Evolutionary conservation across 2,329 filamentous ascomycete genomes (phyloP).

Genomic region (Talaromyces sp.): DNA sequence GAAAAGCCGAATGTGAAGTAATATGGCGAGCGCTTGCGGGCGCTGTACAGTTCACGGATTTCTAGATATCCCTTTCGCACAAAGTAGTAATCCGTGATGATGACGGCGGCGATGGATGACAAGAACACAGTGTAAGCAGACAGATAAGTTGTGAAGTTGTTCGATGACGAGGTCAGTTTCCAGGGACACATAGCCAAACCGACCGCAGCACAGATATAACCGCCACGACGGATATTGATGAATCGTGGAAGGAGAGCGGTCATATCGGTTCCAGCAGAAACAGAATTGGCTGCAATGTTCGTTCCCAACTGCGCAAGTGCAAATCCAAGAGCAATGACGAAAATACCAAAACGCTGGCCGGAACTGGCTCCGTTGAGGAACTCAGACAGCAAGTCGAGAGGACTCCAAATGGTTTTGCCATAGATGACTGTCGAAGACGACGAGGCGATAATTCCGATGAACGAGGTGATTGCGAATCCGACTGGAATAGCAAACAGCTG

Average conservation of each 20-base stretch:
- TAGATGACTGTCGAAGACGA: slow-evolving; percentile 66
- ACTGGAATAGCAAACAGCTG: slow-evolving; percentile 73
- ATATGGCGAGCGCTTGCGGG: slow-evolving; percentile 61
- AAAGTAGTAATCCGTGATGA: slow-evolving; percentile 82
- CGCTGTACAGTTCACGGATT: slow-evolving; percentile 75
- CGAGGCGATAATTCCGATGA: slow-evolving; percentile 79
- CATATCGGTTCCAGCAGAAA: slow-evolving; percentile 80
- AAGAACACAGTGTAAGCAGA: slow-evolving; percentile 91
- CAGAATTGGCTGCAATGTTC: slow-evolving; percentile 83
- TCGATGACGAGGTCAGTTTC: slow-evolving; percentile 70
- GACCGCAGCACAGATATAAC: slow-evolving; percentile 77
- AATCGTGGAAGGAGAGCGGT: slow-evolving; percentile 76
- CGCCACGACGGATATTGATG: slow-evolving; percentile 80
- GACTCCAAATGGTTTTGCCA: slow-evolving; percentile 68
- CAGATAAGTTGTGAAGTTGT: slow-evolving; percentile 87
- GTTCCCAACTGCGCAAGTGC: slow-evolving; percentile 79
- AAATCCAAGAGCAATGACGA: slow-evolving; percentile 69
- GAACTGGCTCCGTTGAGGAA: slow-evolving; percentile 70
- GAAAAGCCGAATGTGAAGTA: slow-evolving; percentile 72
- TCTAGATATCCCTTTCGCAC: slow-evolving; percentile 80
- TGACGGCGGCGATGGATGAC: slow-evolving; percentile 90
- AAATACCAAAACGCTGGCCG: slow-evolving; percentile 70
- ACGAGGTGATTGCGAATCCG: slow-evolving; percentile 74
- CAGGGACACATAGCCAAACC: slow-evolving; percentile 81
- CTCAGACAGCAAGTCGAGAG: slow-evolving; percentile 62